Conservation (phyloP, 176 grass and related monocot species). For the Avena insularis region DNA sequence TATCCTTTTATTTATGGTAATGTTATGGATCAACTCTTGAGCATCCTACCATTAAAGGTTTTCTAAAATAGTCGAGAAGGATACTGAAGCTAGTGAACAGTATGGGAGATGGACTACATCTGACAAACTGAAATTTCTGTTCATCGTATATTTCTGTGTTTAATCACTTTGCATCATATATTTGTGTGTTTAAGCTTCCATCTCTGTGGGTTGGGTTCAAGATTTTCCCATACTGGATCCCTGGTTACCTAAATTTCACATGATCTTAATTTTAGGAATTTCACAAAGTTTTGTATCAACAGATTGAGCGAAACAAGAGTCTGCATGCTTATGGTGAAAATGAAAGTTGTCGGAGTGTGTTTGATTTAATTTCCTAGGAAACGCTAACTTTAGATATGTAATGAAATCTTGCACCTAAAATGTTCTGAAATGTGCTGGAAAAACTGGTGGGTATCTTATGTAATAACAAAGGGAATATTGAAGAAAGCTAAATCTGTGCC, state of each 20-base stretch:
- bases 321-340: slow-evolving; percentile 1
- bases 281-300: slow-evolving; percentile 2
- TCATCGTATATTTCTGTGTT: not conserved
- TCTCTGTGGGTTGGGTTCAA: not conserved
- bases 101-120: not conserved
- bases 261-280: not conserved
- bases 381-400: not conserved
- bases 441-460: slow-evolving; percentile 11
- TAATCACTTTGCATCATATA: not conserved
- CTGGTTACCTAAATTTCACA: not conserved
- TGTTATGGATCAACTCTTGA: slow-evolving; percentile 12
- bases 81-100: not conserved
- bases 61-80: not conserved
- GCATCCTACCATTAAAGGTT: not conserved
- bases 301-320: slow-evolving; percentile 8
- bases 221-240: not conserved
- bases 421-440: not conserved
- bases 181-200: not conserved
- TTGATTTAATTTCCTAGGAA: slow-evolving; percentile 23
- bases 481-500: not conserved
- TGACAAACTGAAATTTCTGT: not conserved
- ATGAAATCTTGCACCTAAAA: slow-evolving; percentile 23
- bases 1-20: slow-evolving; percentile 16
- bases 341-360: not conserved
- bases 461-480: not conserved